Evolutionary conservation across 352 stramenopile genomes (phyloP).

Genomic region (Phytophthora meadii): DNA sequence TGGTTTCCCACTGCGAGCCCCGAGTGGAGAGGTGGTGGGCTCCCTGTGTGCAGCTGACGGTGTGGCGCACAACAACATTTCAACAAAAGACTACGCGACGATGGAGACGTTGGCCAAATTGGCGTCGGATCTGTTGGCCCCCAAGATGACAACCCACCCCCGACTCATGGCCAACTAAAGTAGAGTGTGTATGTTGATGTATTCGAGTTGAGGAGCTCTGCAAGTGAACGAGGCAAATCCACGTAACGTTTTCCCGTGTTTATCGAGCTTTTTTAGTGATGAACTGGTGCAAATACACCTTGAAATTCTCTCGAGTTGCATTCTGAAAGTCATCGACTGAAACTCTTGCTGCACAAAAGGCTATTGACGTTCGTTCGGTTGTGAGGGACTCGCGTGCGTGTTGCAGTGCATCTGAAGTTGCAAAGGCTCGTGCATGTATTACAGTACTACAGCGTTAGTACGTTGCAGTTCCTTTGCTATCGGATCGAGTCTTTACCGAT

Average conservation of each 20-base stretch:
- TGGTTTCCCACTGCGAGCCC: slow-evolving; percentile 56
- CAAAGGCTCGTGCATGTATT: background rate
- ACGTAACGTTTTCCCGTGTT: slow-evolving; percentile 12
- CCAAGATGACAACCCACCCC: slow-evolving; percentile 19
- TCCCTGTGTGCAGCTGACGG: slow-evolving; percentile 54
- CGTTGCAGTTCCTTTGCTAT: slow-evolving; percentile 3
- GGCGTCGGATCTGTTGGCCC: slow-evolving; percentile 45
- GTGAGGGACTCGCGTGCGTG: slow-evolving; percentile 24
- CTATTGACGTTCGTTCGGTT: slow-evolving; percentile 4
- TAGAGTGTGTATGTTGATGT: background rate
- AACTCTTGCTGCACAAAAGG: background rate
- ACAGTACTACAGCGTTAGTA: no score
- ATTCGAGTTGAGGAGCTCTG: slow-evolving; percentile 5
- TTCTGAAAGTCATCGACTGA: no score
- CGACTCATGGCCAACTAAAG: slow-evolving; percentile 24
- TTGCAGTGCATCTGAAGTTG: slow-evolving; percentile 4
- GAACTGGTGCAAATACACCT: background rate
- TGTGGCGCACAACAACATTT: slow-evolving; percentile 56
- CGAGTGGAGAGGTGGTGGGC: slow-evolving; percentile 55
- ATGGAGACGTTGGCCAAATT: slow-evolving; percentile 68
- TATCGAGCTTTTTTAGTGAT: background rate
- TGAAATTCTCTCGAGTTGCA: no score
- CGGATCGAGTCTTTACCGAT: slow-evolving; percentile 15
- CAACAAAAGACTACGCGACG: slow-evolving; percentile 72
- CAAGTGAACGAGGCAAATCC: slow-evolving; percentile 23